Evolutionary conservation across 495 filamentous ascomycete species (phyloP), one percentile per base, ranked within the genome.

Genomic region (Lindgomyces ingoldianus): DNA sequence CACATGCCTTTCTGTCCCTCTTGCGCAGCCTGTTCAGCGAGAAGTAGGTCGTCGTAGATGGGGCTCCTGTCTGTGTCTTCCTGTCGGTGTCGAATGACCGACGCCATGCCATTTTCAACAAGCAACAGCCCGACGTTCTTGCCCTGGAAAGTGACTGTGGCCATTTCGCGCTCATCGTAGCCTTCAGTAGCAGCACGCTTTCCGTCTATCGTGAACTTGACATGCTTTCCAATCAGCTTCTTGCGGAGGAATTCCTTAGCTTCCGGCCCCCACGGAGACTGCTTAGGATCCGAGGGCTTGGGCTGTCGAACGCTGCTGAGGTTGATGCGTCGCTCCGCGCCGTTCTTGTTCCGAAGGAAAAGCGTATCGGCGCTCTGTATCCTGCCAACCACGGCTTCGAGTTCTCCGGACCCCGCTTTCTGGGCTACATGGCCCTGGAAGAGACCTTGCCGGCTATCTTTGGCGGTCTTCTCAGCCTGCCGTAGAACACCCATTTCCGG

Each of bases 171-270:
- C 74, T 93, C 94, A 72, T 97, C 93, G 68, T 89, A 99, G 4
- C 89, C 93, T 61, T 96, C 94, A 4, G 78, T 90, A 11, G 93
- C 91, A 50, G 94, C 85, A 74, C 92, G 90, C 74, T 93, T 92
- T 60, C 95, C 95, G 75, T 98, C 91, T 55, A 94, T 85, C 19
- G 83, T 87, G 29, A 96, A 82, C 74, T 86, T 87, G 45, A 98
- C 91, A 69, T 96, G 90, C 78, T 99, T 99, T 36, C 91, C 95
- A 70, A 99, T 98, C 4, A 97, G 76, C 72, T 86, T 90, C 81
- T 96, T 97, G 36, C 95, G 85, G 64, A 98, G 76, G 72, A 89
- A 98, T 74, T 99, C 95, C 79, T 98, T 98, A 16, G 95, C 93
- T 68, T 97, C 93, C 11, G 93, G 88, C 58, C 85, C 83, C 76